Percentiles rank a stretch among this genome's conserved stretches.
Evolutionary conservation across 257 asterid genomes (phyloP).

Genomic region (Coffea canephora): DNA sequence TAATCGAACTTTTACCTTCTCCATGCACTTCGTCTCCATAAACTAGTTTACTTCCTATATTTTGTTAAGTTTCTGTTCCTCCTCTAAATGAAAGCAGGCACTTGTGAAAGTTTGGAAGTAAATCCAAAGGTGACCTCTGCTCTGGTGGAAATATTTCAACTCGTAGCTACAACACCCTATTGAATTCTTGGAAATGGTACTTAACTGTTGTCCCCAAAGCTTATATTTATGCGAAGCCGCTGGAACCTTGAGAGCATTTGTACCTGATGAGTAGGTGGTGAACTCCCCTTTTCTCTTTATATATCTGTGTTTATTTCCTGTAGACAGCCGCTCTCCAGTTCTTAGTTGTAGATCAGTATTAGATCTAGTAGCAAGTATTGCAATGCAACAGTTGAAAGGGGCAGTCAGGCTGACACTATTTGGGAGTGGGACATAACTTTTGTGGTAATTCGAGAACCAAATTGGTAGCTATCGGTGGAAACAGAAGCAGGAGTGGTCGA

Average conservation of each 20-base stretch:
- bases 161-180: slow-evolving; percentile 81
- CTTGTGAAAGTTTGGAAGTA: slow-evolving; percentile 89
- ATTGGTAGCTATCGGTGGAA: too few relatives aligned
- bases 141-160: slow-evolving; percentile 78
- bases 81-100: slow-evolving; percentile 48
- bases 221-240: not conserved
- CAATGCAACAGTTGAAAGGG: not conserved
- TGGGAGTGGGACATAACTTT: too few relatives aligned
- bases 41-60: slow-evolving; percentile 14
- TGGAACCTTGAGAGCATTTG: not conserved
- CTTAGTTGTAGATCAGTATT: not conserved
- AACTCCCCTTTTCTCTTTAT: not conserved
- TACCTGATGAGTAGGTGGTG: not conserved
- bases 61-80: slow-evolving; percentile 19
- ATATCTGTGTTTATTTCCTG: not conserved
- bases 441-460: too few relatives aligned
- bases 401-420: too few relatives aligned
- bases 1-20: not conserved
- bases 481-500: too few relatives aligned
- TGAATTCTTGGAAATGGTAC: slow-evolving; percentile 92
- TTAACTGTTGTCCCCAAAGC: slow-evolving; percentile 8
- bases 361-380: not conserved
- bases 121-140: slow-evolving; percentile 93
- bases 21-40: too few relatives aligned
- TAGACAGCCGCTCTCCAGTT: not conserved